Evolutionary conservation across 225 moss, liverwort and hornwort genomes (phyloP), one percentile per base, ranked within the genome.

Genomic region (Neckera pumila): DNA sequence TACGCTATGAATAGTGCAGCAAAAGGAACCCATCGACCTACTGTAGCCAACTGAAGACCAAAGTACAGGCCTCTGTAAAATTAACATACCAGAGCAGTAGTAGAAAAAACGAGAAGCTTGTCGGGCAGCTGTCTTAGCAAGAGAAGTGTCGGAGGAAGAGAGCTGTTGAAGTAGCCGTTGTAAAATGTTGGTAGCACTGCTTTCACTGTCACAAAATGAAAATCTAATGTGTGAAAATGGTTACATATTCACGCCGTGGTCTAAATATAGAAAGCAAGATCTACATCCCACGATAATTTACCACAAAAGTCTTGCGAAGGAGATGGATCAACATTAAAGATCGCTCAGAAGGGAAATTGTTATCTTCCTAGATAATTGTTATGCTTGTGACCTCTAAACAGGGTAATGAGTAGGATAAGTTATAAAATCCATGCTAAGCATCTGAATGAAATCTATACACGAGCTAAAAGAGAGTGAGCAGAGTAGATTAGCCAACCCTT

Each of bases 121-220:
- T 40, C 93, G 93, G 58, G 99, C 96, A 79, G 99, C 99, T 83
- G 96, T 96, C 93, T 96, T 99, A 73, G 96, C 96, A 60, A 91
- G 96, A 85, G 94, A 90, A 63, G 94, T 86, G 79, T 96, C 95
- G 42, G 95, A 93, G 84, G 97, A 99, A 80, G 93, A 93, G 31
- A 99, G 95, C 81, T 99, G 99, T 86, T 93, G 90, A 85, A 96
- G 96, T 76, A 99, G 86, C 61, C 94, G 90, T 84, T 93, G 91
- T 71, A 96, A 90, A 87, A 99, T 97, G 70, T 96, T 97, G 83
- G 92, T 92, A 51, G 96, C 94, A 89, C 96, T 96, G 87, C 84
- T 90, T 89, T 97, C 96, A 89, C 99, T 98, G 96, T 45, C 90
- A 84, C 80, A 93, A 73, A 84, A 65, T 85, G 79, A n/a, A 70